Base-by-base conservation (phyloP, 768 basidiomycete species). In the Suillus tomentosus region DNA sequence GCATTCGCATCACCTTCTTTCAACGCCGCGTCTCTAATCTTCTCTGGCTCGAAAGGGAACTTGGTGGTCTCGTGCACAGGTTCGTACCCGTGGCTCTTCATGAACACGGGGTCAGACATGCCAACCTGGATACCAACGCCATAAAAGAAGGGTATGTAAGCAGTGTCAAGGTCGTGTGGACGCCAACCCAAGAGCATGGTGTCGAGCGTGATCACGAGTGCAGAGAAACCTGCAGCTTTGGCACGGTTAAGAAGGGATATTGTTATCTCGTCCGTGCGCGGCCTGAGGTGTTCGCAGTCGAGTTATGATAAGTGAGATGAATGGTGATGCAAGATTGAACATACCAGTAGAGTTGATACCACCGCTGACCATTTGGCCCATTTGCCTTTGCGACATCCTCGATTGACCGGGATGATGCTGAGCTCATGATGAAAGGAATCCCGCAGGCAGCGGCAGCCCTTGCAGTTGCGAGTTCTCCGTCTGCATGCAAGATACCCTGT, bases 321-420 rank as follows among this genome's bases (percentile, higher is more conserved):
- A 36, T 24, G n/a, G 37, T 10, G n/a, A 43, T 34, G 37, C 11
- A 17, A 19, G 39, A 34, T 61, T 24, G 60, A 10, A 68, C 77
- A 64, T 59, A 88, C 90, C 91, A 91, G 73, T 94, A 94, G 1
- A 94, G 81, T 72, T 94, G 92, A 73, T 84, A 94, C 91, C 91
- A 94, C 40, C 92, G 80, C 39, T 84, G 80, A 0, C 88, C 85
- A 59, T 84, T 77, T 2, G 69, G 67, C 7, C 87, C 90, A 67
- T 88, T 92, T 34, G 85, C 93, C 48, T 80, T 71, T 3, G 87
- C 94, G n/a, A 94, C 87, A 51, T 86, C 85, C 72, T 94, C 92
- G 64, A 95, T 89, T 11, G 87, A 84, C 31, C 89, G 84, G 36
- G 83, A 79, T 2, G 89, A 82, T 4, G 92, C 91, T 0, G 91